Percentiles rank a stretch among this genome's conserved stretches.
phyloP scores from a whole-genome alignment of 805 yeast species.

The Yarrowia osloensis region DNA sequence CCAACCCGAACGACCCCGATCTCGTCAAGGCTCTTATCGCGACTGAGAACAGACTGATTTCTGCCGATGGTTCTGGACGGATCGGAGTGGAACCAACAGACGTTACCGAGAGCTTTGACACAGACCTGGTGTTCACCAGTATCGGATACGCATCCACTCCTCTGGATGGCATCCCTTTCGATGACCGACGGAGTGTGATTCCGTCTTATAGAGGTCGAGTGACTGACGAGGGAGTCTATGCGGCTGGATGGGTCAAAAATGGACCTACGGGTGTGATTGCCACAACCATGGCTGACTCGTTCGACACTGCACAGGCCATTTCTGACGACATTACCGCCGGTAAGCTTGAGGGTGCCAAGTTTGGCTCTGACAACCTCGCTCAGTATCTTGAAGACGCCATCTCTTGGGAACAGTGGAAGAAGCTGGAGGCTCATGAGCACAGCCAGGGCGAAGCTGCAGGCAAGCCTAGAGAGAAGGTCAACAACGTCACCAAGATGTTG shows the following conservation, averaged over 20 bases:
- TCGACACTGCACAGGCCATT: constrained; percentile 68
- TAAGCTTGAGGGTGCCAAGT: constrained; percentile 35
- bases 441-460: constrained; percentile 51
- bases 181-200: constrained; percentile 48
- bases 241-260: constrained; percentile 87
- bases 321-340: constrained; percentile 54
- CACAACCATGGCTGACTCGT: constrained; percentile 82
- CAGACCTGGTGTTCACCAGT: constrained; percentile 74
- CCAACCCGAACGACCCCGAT: constrained; percentile 42
- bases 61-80: constrained; percentile 47
- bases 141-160: constrained; percentile 80
- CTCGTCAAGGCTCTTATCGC: constrained; percentile 53
- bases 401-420: constrained; percentile 69
- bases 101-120: constrained; percentile 39
- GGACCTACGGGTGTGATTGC: constrained; percentile 92
- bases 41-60: constrained; percentile 49
- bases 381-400: constrained; percentile 42
- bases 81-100: constrained; percentile 21
- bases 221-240: constrained; percentile 58
- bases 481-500: constrained; percentile 53
- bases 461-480: constrained; percentile 61
- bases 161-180: constrained; percentile 54
- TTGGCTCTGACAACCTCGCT: constrained; percentile 43
- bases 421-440: constrained; percentile 56
- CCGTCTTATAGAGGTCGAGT: constrained; percentile 52